A percentile compares a stretch with the other conserved stretches of the same genome.
Conservation (phyloP, 2,329 filamentous ascomycete species). For the Lizonia empirigonia region DNA sequence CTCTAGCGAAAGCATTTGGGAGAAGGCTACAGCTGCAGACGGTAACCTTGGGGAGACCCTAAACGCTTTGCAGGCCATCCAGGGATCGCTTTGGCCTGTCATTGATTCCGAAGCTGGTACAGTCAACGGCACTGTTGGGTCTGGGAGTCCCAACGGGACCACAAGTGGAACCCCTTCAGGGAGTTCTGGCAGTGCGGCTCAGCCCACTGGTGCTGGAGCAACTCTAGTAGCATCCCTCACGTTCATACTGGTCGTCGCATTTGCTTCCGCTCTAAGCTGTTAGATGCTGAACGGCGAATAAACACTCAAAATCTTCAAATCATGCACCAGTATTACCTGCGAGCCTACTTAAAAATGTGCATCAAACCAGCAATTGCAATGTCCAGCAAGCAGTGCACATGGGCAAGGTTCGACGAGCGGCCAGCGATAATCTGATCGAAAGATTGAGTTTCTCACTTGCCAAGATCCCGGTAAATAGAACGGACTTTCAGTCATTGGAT, state of each 20-base stretch:
- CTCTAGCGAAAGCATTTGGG: neutral
- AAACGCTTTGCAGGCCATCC: constrained; percentile 30
- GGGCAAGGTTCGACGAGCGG: too few relatives aligned
- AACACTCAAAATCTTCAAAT: too few relatives aligned
- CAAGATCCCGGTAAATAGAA: too few relatives aligned
- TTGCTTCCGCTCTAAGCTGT: constrained; percentile 17
- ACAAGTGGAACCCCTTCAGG: constrained; percentile 7
- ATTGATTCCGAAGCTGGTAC: constrained; percentile 6
- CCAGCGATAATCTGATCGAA: too few relatives aligned
- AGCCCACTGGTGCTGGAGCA: constrained; percentile 16
- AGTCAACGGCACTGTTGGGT: neutral
- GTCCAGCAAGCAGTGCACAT: too few relatives aligned
- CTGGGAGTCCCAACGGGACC: neutral
- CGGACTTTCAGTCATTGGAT: too few relatives aligned
- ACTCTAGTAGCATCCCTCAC: constrained; percentile 16
- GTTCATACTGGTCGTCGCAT: constrained; percentile 14
- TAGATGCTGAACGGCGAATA: too few relatives aligned
- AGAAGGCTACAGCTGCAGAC: constrained; percentile 8
- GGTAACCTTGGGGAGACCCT: constrained; percentile 28
- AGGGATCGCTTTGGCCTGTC: constrained; percentile 30
- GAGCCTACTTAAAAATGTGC: too few relatives aligned
- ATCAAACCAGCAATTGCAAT: too few relatives aligned
- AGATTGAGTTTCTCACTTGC: too few relatives aligned
- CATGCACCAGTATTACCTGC: too few relatives aligned
- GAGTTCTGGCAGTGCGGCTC: constrained; percentile 8